Conservation (phyloP, 2,329 filamentous ascomycete genomes). For the Kalmusia sp. region DNA sequence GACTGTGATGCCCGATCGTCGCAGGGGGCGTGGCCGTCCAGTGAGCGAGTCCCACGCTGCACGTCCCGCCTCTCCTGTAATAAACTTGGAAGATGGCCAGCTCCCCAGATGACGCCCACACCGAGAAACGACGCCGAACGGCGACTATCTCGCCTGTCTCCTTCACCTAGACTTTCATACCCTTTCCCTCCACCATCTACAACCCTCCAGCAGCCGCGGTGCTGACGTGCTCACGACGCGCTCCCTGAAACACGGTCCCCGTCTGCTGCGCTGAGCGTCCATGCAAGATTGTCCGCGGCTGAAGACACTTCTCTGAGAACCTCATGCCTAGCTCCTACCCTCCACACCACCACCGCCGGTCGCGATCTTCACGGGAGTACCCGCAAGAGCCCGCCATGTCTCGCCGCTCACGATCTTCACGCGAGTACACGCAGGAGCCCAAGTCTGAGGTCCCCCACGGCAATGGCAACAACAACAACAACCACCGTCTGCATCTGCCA, state of each 20-base stretch:
- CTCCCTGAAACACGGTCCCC: conserved; percentile 11
- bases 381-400: conserved; percentile 5
- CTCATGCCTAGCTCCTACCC: conserved; percentile 7
- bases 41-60: conserved; percentile 5
- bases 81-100: conserved; percentile 8
- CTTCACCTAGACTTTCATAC: too few species aligned
- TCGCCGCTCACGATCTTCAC: conserved; percentile 19
- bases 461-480: conserved; percentile 8
- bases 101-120: conserved; percentile 8
- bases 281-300: not conserved
- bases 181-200: not conserved
- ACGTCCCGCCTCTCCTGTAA: conserved; percentile 3
- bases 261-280: not conserved
- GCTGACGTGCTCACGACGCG: not conserved
- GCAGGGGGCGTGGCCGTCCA: not conserved
- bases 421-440: conserved; percentile 29
- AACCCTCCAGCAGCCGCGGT: not conserved
- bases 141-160: not conserved
- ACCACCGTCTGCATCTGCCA: conserved; percentile 32
- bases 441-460: conserved; percentile 28
- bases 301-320: not conserved
- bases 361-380: not conserved
- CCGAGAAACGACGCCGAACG: not conserved
- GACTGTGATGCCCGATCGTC: conserved; percentile 3
- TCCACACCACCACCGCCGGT: conserved; percentile 4